These are phyloP conservation scores for Botrytis aclada DNA, from an alignment of 2,329 filamentous ascomycete genomes.

Conservation along the genomic window DNA sequence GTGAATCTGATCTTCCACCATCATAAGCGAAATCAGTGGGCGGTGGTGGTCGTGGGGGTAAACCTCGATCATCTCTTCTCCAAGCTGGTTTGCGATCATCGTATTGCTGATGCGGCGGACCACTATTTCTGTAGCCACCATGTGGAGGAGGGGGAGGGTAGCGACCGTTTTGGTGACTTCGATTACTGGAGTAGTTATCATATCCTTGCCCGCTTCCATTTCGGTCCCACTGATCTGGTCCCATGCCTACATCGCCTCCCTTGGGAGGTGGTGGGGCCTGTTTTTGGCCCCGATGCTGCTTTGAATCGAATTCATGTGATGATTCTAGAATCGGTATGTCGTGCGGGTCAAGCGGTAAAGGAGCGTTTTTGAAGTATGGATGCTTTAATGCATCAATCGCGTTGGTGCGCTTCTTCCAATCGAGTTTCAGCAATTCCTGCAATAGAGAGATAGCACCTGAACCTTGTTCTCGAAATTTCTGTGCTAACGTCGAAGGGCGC, in stretches of 20 bases:
- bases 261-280: slow-evolving; percentile 84
- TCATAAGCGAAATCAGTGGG: slow-evolving; percentile 34
- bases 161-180: slow-evolving; percentile 19
- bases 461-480: slow-evolving; percentile 72
- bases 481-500: slow-evolving; percentile 62
- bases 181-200: slow-evolving; percentile 31
- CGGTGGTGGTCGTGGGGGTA: slow-evolving; percentile 36
- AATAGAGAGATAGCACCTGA: slow-evolving; percentile 74
- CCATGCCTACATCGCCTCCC: slow-evolving; percentile 82
- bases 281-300: slow-evolving; percentile 84
- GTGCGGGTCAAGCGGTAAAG: slow-evolving; percentile 74
- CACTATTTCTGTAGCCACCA: slow-evolving; percentile 32
- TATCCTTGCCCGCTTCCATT: slow-evolving; percentile 32
- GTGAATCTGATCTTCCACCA: slow-evolving; percentile 37
- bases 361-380: slow-evolving; percentile 79
- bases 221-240: slow-evolving; percentile 44
- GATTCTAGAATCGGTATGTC: slow-evolving; percentile 92
- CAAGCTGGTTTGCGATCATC: slow-evolving; percentile 38
- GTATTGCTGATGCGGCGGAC: slow-evolving; percentile 27
- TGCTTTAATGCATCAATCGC: slow-evolving; percentile 91
- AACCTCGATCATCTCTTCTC: slow-evolving; percentile 32
- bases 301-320: slow-evolving; percentile 91
- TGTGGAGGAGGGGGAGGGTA: slow-evolving; percentile 28
- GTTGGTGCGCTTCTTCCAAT: slow-evolving; percentile 87
- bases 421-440: slow-evolving; percentile 77